Evolutionary conservation across 306 rosid species (phyloP).

Genomic region (Cajanus cajan): DNA sequence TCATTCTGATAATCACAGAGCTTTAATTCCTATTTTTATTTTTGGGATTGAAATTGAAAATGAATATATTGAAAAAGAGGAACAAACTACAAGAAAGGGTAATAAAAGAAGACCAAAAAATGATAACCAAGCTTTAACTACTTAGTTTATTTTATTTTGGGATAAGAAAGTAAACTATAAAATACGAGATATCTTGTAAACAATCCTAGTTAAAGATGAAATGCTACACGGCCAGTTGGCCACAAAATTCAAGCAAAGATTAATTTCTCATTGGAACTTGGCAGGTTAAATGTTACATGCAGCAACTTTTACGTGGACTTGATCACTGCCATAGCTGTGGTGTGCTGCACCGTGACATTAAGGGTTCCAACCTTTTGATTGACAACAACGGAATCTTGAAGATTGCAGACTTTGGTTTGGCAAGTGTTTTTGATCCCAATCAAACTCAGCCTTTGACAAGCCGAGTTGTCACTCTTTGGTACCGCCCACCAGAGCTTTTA

Average conservation of each 20-base stretch:
- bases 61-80: not conserved
- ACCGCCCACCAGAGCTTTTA: constrained; percentile 90
- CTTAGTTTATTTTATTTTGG: not conserved
- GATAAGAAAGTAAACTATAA: constrained; percentile 1
- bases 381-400: constrained; percentile 80
- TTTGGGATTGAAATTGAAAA: not conserved
- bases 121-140: not conserved
- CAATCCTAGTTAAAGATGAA: not conserved
- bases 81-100: not conserved
- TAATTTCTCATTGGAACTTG: constrained; percentile 39
- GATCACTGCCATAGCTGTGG: constrained; percentile 86
- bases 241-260: not conserved
- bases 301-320: constrained; percentile 79
- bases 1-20: not conserved
- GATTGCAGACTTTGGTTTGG: constrained; percentile 91
- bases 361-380: constrained; percentile 92
- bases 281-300: constrained; percentile 95
- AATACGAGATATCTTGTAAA: not conserved
- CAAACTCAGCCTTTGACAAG: constrained; percentile 80
- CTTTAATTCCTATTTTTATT: not conserved
- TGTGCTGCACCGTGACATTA: constrained; percentile 87
- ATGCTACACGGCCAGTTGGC: not conserved
- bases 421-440: constrained; percentile 71
- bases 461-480: constrained; percentile 96
- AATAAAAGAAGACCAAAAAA: not conserved